Conservation (phyloP, 306 rosid genomes). For the Cucurbita pepo region DNA sequence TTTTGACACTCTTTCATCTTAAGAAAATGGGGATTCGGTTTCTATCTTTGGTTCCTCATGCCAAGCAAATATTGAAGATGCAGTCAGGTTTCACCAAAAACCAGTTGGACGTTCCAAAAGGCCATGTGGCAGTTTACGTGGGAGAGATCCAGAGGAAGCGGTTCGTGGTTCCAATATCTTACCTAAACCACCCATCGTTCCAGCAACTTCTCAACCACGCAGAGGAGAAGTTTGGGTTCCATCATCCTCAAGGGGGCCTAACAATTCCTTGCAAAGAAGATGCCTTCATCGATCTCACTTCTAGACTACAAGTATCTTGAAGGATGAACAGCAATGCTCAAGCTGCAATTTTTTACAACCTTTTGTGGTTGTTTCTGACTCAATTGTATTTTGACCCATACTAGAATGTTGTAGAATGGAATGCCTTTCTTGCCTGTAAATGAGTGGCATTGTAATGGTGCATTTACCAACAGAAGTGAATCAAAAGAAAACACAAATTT, state of each 20-base stretch:
- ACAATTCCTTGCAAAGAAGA: slow-evolving; percentile 36
- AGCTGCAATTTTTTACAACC: not conserved
- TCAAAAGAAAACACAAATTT: not conserved
- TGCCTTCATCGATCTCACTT: slow-evolving; percentile 16
- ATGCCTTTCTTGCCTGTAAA: not conserved
- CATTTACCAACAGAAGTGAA: not conserved
- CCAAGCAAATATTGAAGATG: not conserved
- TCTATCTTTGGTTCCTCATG: slow-evolving; percentile 1
- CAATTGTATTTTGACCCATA: not conserved
- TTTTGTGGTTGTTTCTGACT: not conserved
- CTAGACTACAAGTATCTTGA: slow-evolving; percentile 3
- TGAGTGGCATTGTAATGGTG: not conserved
- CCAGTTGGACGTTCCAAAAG: not conserved
- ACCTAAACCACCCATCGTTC: slow-evolving; percentile 8
- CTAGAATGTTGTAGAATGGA: not conserved
- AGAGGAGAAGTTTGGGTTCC: slow-evolving; percentile 32
- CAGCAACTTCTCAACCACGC: slow-evolving; percentile 10
- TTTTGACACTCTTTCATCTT: not conserved
- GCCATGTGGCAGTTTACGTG: not conserved
- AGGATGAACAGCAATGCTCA: not conserved
- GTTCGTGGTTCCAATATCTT: slow-evolving; percentile 11
- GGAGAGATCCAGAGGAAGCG: slow-evolving; percentile 7
- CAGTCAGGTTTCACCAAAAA: not conserved
- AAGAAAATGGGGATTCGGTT: slow-evolving; percentile 4
- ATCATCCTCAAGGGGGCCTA: slow-evolving; percentile 36